Evolutionary conservation across 2,329 filamentous ascomycete species (phyloP).

Genomic region (Graphium sp.): DNA sequence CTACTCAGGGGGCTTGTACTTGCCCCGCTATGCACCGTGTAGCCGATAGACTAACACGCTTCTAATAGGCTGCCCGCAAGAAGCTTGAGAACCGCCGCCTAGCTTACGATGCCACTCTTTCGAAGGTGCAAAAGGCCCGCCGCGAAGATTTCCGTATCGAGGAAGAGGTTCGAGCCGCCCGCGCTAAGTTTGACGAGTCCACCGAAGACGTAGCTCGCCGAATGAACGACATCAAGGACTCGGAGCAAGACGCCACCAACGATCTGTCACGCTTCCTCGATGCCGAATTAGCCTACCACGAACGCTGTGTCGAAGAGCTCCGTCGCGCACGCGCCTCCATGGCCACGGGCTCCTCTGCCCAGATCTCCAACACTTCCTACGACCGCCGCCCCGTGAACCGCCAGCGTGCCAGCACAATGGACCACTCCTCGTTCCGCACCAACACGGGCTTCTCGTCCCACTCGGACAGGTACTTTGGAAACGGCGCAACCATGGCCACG

Average conservation of each 20-base stretch:
- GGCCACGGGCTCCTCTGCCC: conserved; percentile 4
- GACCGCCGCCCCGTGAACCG: conserved; percentile 2
- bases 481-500: no score
- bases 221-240: conserved; percentile 94
- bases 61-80: conserved; percentile 55
- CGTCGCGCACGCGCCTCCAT: conserved; percentile 24
- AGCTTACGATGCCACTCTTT: conserved; percentile 77
- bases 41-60: conserved; percentile 6
- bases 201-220: conserved; percentile 80
- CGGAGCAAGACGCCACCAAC: conserved; percentile 65
- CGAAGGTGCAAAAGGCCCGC: conserved; percentile 86
- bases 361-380: background rate
- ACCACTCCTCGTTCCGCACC: conserved; percentile 22
- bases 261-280: conserved; percentile 75
- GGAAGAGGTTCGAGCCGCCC: conserved; percentile 78
- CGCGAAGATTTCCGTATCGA: conserved; percentile 87
- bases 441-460: conserved; percentile 30
- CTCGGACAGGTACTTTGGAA: no score
- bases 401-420: conserved; percentile 9
- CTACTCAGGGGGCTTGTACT: no score
- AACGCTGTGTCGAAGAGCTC: conserved; percentile 75
- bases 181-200: conserved; percentile 91
- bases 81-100: conserved; percentile 83
- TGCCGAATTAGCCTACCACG: conserved; percentile 78
- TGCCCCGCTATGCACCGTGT: conserved; percentile 4